Evolutionary conservation across 163 green algal species (phyloP).

Genomic region (Chlorella variabilis): DNA sequence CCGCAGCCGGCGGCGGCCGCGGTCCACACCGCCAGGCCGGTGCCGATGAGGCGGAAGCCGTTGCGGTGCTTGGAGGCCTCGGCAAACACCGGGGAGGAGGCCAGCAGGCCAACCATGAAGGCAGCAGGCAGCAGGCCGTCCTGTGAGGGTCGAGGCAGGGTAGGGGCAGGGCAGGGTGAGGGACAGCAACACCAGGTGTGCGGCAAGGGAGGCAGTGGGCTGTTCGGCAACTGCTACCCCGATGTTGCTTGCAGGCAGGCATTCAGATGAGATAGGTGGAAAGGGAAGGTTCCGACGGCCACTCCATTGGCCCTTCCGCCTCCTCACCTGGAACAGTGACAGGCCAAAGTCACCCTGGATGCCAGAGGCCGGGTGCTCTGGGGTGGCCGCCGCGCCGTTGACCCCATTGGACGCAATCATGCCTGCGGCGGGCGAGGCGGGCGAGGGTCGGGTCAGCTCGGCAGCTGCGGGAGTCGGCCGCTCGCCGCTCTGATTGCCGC

Average conservation of each 20-base stretch:
- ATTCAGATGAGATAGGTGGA: too few relatives aligned
- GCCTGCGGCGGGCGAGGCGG: too few relatives aligned
- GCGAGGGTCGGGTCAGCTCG: too few relatives aligned
- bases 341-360: constrained; percentile 93
- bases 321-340: constrained; percentile 73
- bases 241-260: too few relatives aligned
- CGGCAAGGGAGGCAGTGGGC: too few relatives aligned
- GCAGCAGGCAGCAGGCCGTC: constrained; percentile 87
- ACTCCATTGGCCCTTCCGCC: too few relatives aligned
- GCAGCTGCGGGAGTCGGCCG: too few relatives aligned
- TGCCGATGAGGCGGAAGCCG: constrained; percentile 86
- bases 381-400: constrained; percentile 72
- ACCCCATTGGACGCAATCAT: constrained; percentile 93
- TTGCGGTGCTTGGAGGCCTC: constrained; percentile 81
- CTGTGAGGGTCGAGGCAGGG: too few relatives aligned
- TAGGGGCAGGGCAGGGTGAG: background rate
- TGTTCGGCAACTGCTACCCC: too few relatives aligned
- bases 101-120: constrained; percentile 94
- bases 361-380: constrained; percentile 62
- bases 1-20: constrained; percentile 74
- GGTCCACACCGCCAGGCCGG: constrained; percentile 88
- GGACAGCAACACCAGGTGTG: too few relatives aligned
- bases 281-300: too few relatives aligned
- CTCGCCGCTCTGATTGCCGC: too few relatives aligned
- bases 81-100: constrained; percentile 93